These are phyloP conservation scores for Ascochyta pisi DNA, from an alignment of 2,329 filamentous ascomycete species.

Conservation along the genomic window DNA sequence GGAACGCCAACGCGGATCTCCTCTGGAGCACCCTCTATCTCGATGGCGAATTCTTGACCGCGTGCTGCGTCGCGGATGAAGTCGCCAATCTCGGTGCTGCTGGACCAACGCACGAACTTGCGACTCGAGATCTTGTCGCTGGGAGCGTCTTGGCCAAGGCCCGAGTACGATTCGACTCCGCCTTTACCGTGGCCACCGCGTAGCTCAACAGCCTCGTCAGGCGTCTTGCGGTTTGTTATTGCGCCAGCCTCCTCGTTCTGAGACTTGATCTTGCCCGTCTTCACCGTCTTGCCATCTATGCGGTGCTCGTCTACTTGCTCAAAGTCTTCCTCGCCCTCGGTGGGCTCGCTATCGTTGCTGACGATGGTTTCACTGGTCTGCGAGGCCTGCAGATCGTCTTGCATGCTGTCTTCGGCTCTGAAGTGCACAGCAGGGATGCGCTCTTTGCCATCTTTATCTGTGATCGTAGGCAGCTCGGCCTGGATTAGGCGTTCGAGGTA, in stretches of 20 bases:
- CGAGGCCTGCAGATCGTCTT: constrained; percentile 57
- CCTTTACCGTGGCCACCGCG: constrained; percentile 61
- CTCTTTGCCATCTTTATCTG: constrained; percentile 67
- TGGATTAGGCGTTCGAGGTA: constrained; percentile 91
- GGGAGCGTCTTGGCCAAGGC: constrained; percentile 67
- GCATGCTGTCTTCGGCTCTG: constrained; percentile 76
- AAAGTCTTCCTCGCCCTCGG: constrained; percentile 49
- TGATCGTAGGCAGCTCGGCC: constrained; percentile 77
- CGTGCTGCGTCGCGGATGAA: constrained; percentile 90
- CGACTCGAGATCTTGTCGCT: constrained; percentile 53
- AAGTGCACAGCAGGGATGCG: constrained; percentile 79
- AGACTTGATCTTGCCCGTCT: constrained; percentile 52
- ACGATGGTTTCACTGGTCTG: constrained; percentile 37
- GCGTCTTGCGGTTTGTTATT: constrained; percentile 31
- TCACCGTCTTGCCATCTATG: constrained; percentile 58
- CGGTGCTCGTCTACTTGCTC: constrained; percentile 58
- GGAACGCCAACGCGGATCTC: constrained; percentile 83
- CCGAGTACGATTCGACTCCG: constrained; percentile 73
- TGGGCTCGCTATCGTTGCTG: constrained; percentile 34
- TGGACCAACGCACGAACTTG: constrained; percentile 86
- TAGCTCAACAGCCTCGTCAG: constrained; percentile 45
- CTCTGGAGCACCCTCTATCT: constrained; percentile 73
- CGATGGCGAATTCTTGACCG: constrained; percentile 82
- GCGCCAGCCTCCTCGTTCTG: background rate
- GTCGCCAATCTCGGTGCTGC: constrained; percentile 88